Evolutionary conservation across 108 stramenopile genomes (phyloP), one percentile per base, ranked within the genome.

Genomic region (Seminavis robusta): DNA sequence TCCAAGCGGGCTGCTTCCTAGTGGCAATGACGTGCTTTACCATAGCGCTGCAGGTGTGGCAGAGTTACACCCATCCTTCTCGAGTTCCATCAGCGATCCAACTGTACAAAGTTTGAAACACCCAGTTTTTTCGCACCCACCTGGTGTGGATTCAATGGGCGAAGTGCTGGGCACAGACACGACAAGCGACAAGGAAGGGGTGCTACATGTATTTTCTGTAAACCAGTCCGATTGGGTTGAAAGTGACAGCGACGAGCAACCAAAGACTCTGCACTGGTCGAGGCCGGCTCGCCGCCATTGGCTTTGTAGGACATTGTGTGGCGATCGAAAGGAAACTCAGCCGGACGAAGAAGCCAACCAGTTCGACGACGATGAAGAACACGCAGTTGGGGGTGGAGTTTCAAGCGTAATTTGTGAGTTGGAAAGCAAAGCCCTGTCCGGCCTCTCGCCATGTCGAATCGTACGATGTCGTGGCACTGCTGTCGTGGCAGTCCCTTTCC

Each of bases 201-300:
- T 84, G 0, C 51, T 88, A 16, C 61, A 73, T 49, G 56, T 93
- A 17, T 86, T 73, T 47, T 71, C 91, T 0, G 62, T 65, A 0
- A 61, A 52, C 3, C 65, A 80, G 8, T 88, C 83, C 43, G 71
- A 81, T n/a, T n/a, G n/a, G n/a, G n/a, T n/a, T n/a, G n/a, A n/a
- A n/a, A n/a, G 37, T 69, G 74, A 36, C 11, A 47, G 32, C 59
- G 69, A 56, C 43, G 11, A 25, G 42, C 17, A 43, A n/a, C 0
- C 20, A 38, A 47, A 23, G 44, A 48, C 15, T 53, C 52, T 23
- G 43, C 71, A 64, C 37, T 79, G 73, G 77, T 46, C 58, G 19
- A 50, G 51, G 21, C 91, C 91, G 11, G 54, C 51, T 7, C 81
- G 73, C 29, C 72, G 91, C 16, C 79, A 87, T 65, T 89, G 84